Evolutionary conservation across 768 basidiomycete genomes (phyloP).

Genomic region (Macrolepiota dolichaula): DNA sequence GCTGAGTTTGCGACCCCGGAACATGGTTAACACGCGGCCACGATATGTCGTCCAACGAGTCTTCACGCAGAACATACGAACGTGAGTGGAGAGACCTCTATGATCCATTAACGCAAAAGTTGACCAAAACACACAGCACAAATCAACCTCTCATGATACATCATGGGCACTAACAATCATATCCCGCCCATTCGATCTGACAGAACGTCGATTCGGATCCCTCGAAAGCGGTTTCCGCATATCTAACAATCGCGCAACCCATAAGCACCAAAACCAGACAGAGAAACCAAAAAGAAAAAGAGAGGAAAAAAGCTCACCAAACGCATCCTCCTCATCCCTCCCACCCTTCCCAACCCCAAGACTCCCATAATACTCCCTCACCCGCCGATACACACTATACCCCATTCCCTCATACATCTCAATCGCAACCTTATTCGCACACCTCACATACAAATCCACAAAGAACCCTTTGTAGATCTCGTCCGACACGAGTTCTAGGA

Average conservation of each 20-base stretch:
- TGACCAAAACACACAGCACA: slow-evolving; percentile 1
- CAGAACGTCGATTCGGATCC: slow-evolving; percentile 59
- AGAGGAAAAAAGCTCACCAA: slow-evolving; percentile 61
- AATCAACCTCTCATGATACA: slow-evolving; percentile 37
- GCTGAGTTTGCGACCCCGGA: background rate
- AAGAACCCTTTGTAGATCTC: slow-evolving; percentile 81
- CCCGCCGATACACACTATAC: slow-evolving; percentile 89
- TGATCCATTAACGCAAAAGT: background rate
- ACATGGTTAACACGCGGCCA: background rate
- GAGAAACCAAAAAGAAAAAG: background rate
- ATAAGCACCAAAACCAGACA: background rate
- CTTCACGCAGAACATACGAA: background rate
- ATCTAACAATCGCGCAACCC: slow-evolving; percentile 24
- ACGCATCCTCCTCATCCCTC: slow-evolving; percentile 85
- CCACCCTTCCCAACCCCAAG: slow-evolving; percentile 75
- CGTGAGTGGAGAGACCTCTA: background rate
- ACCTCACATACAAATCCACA: slow-evolving; percentile 94
- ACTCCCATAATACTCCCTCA: slow-evolving; percentile 85
- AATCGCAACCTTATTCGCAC: slow-evolving; percentile 81
- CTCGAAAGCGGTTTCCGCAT: slow-evolving; percentile 74
- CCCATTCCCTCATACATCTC: slow-evolving; percentile 90
- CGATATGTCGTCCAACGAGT: background rate
- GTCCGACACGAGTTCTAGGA: slow-evolving; percentile 85
- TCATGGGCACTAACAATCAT: slow-evolving; percentile 64
- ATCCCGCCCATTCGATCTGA: slow-evolving; percentile 69